Evolutionary conservation across 345 rosid species (phyloP), one percentile per base, ranked within the genome.

Genomic region (Mercurialis annua): DNA sequence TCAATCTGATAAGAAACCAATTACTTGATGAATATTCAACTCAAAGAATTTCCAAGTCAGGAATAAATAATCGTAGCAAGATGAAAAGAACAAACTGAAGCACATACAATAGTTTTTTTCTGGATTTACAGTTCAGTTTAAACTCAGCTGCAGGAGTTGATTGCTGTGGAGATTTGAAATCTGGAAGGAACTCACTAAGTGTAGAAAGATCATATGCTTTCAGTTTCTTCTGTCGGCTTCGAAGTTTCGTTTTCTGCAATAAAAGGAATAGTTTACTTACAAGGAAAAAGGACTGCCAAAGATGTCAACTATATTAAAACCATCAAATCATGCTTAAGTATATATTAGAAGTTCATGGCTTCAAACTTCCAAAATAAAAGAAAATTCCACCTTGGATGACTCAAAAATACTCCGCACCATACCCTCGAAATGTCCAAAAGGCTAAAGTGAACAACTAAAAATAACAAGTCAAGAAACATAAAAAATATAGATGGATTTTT

Each of bases 141-240:
- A 80, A 55, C 58, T 85, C 71, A 2, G 78, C 73, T 20, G 76
- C 73, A 36, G 80, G 68, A 64, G 68, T 68, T 60, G 62, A 69
- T 68, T 82, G 74, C 59, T 67, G 69, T 15, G 84, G 64, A 76
- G 59, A 64, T 65, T 74, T 82, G 48, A 81, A 50, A 70, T 89
- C 95, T 0, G 95, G 99, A 52, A 94, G 97, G 78, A 85, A 84
- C 46, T 94, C 95, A 0, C 89, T 74, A 56, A 91, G 92, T 18
- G 68, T 21, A 42, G 99, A 71, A 64, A 94, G 87, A 62, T 89
- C 88, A 73, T 81, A 85, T 21, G 82, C 89, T 75, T 83, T 89
- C 77, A 89, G 79, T 72, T 86, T 91, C 79, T 80, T 86, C 73
- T 85, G 91, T 18, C 89, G 82, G 24, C 87, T 73, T 12, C 81